Percentiles rank a stretch among this genome's conserved stretches.
Evolutionary conservation across 331 rosid genomes (phyloP).

Genomic region (Erythrophleum ivorense): DNA sequence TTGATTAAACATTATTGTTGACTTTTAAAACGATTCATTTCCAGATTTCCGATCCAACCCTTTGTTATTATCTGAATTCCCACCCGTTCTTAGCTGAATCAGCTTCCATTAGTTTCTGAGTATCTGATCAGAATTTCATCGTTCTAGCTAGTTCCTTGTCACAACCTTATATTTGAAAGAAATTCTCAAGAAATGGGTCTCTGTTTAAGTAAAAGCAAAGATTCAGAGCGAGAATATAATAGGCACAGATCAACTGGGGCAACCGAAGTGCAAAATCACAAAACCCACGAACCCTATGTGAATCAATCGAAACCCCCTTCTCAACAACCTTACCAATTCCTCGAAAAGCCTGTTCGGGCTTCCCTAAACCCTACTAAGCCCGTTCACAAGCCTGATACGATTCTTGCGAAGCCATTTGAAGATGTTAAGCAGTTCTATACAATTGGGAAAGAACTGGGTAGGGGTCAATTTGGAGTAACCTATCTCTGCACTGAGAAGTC

Average conservation of each 20-base stretch:
- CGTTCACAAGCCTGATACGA: slow-evolving; percentile 50
- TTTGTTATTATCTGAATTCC: not conserved
- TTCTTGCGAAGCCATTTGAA: slow-evolving; percentile 76
- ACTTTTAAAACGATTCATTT: not conserved
- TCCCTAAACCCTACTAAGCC: slow-evolving; percentile 46
- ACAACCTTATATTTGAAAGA: slow-evolving; percentile 19
- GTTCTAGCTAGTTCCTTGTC: slow-evolving; percentile 8
- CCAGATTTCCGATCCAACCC: not conserved
- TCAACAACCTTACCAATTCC: slow-evolving; percentile 45
- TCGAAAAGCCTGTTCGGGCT: slow-evolving; percentile 44
- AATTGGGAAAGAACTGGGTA: slow-evolving; percentile 81
- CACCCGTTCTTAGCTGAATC: not conserved
- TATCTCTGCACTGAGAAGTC: slow-evolving; percentile 79
- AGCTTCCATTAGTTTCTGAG: not conserved
- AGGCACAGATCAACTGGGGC: slow-evolving; percentile 53
- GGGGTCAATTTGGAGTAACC: slow-evolving; percentile 98
- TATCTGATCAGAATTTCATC: not conserved
- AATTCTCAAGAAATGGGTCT: slow-evolving; percentile 59
- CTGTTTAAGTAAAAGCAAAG: slow-evolving; percentile 54
- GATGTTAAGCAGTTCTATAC: slow-evolving; percentile 71
- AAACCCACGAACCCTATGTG: slow-evolving; percentile 53
- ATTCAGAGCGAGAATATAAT: slow-evolving; percentile 44
- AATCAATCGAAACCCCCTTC: slow-evolving; percentile 48
- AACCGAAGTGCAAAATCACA: slow-evolving; percentile 48
- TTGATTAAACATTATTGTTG: not conserved